Percentiles rank a stretch among this genome's conserved stretches.
Evolutionary conservation across 257 asterid species (phyloP).

Genomic region (Capsicum chinense): DNA sequence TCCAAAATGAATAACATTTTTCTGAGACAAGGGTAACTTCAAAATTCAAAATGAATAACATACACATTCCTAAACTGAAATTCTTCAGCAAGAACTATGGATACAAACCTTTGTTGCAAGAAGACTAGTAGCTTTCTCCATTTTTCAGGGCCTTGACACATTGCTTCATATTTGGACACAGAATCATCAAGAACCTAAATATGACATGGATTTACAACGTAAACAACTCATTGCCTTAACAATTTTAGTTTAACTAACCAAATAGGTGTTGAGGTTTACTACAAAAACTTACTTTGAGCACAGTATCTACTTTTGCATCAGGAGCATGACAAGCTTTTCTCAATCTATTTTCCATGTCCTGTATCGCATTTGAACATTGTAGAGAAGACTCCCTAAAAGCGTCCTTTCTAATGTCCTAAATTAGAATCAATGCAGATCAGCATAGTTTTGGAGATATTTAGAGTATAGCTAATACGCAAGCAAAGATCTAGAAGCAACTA

Average conservation of each 20-base stretch:
- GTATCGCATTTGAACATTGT: slow-evolving; percentile 69
- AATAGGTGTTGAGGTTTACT: slow-evolving; percentile 18
- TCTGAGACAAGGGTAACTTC: slow-evolving; percentile 43
- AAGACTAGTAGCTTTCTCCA: slow-evolving; percentile 77
- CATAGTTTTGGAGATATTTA: slow-evolving; percentile 10
- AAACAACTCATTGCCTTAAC: neutral
- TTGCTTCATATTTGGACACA: slow-evolving; percentile 72
- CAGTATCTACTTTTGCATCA: slow-evolving; percentile 71
- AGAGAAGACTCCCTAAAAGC: slow-evolving; percentile 90
- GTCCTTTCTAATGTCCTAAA: slow-evolving; percentile 89
- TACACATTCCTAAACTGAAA: neutral
- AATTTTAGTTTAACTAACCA: slow-evolving; percentile 1
- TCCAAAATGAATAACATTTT: too few species aligned
- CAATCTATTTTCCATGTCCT: slow-evolving; percentile 88
- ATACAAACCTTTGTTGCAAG: slow-evolving; percentile 80
- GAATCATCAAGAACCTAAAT: slow-evolving; percentile 84
- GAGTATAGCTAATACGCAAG: slow-evolving; percentile 10
- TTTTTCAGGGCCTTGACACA: slow-evolving; percentile 96
- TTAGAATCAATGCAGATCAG: slow-evolving; percentile 39
- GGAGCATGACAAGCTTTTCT: slow-evolving; percentile 87
- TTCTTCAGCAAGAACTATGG: slow-evolving; percentile 5
- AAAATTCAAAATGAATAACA: slow-evolving; percentile 30
- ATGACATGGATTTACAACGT: slow-evolving; percentile 13
- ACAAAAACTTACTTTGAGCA: slow-evolving; percentile 64
- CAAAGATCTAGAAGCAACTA: neutral